Percentiles rank a stretch among this genome's conserved stretches.
Evolutionary conservation across 2,329 filamentous ascomycete genomes (phyloP).

Genomic region (Pseudonectria buxi): DNA sequence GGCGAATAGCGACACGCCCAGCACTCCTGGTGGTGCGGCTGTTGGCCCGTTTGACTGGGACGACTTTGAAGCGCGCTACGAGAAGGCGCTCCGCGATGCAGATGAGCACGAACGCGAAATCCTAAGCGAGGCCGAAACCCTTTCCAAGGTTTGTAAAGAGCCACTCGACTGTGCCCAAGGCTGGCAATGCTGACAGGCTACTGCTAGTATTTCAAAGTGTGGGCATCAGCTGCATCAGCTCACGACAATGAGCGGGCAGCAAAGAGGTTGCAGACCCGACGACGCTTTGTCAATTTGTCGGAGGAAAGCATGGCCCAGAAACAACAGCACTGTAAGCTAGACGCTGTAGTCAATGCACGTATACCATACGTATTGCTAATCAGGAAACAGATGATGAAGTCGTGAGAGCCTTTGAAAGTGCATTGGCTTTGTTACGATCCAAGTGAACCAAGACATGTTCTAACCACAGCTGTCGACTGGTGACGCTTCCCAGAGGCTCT

Average conservation of each 20-base stretch:
- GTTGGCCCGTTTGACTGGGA: slow-evolving; percentile 66
- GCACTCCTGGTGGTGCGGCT: slow-evolving; percentile 37
- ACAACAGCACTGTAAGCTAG: slow-evolving; percentile 72
- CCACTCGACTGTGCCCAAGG: background rate
- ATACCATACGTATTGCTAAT: background rate
- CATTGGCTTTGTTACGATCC: slow-evolving; percentile 46
- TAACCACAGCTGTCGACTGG: too few species aligned
- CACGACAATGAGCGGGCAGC: slow-evolving; percentile 71
- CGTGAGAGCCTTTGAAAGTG: slow-evolving; percentile 56
- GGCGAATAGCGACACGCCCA: slow-evolving; percentile 32
- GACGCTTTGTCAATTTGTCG: slow-evolving; percentile 65
- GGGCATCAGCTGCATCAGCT: slow-evolving; percentile 64
- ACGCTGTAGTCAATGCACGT: too few species aligned
- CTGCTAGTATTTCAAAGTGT: slow-evolving; percentile 66
- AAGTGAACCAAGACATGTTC: slow-evolving; percentile 16
- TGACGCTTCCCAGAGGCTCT: too few species aligned
- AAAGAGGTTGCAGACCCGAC: slow-evolving; percentile 75
- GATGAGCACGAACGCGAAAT: slow-evolving; percentile 58
- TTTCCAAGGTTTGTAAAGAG: slow-evolving; percentile 51
- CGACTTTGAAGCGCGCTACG: slow-evolving; percentile 64
- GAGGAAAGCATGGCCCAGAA: slow-evolving; percentile 67
- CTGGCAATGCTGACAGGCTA: slow-evolving; percentile 1
- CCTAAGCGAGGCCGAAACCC: slow-evolving; percentile 57
- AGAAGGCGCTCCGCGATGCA: slow-evolving; percentile 56
- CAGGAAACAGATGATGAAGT: slow-evolving; percentile 40